A percentile compares a stretch with the other conserved stretches of the same genome.
phyloP scores from a whole-genome alignment of 306 rosid species.

The Vicia villosa region DNA sequence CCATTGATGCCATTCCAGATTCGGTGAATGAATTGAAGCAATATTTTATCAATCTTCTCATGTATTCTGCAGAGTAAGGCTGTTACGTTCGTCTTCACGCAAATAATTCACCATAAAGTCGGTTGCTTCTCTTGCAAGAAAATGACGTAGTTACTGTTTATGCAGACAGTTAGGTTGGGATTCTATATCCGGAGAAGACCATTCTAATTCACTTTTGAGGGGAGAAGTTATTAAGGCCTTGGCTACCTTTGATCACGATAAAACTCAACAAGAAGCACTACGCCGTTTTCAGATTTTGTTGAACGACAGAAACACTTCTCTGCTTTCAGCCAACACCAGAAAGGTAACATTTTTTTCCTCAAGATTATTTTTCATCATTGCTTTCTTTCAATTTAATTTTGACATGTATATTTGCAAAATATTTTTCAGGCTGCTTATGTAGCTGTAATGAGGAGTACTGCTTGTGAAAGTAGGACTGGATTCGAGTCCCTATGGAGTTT shows the following conservation, averaged over 20 bases:
- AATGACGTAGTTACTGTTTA: constrained; percentile 16
- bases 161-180: constrained; percentile 69
- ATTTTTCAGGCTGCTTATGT: constrained; percentile 54
- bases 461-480: constrained; percentile 41
- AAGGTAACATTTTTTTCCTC: constrained; percentile 33
- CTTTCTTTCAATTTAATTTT: background rate
- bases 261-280: constrained; percentile 58
- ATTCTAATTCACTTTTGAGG: constrained; percentile 51
- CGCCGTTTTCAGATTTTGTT: constrained; percentile 48
- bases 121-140: background rate
- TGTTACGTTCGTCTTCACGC: too few relatives aligned
- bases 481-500: constrained; percentile 50
- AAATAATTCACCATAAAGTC: too few relatives aligned
- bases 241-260: constrained; percentile 54
- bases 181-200: constrained; percentile 51
- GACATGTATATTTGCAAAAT: constrained; percentile 1
- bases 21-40: too few relatives aligned
- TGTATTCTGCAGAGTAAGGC: too few relatives aligned
- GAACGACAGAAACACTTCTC: constrained; percentile 49
- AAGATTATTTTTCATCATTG: background rate
- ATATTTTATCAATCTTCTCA: too few relatives aligned
- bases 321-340: constrained; percentile 58
- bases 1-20: too few relatives aligned
- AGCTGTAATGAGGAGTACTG: constrained; percentile 59
- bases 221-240: constrained; percentile 51